A percentile compares a stretch with the other conserved stretches of the same genome.
Conservation (phyloP, 805 yeast species). For the Ogataea henricii region DNA sequence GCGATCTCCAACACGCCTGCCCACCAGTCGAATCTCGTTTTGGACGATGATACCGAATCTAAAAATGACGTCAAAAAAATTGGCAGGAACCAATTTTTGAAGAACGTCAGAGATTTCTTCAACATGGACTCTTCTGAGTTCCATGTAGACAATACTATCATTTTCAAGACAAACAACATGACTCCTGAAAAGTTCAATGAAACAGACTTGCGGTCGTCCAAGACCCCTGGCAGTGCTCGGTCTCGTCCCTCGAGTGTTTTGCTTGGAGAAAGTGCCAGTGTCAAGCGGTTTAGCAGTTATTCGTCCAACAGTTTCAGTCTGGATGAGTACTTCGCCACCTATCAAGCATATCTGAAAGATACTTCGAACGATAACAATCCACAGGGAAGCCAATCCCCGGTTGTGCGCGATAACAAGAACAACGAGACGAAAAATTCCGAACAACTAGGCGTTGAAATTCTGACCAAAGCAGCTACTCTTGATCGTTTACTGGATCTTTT, state of each 20-base stretch:
- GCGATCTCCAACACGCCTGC: conserved; percentile 20
- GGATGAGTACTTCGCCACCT: conserved; percentile 32
- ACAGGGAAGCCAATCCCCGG: not conserved
- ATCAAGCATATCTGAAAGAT: conserved; percentile 29
- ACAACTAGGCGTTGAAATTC: conserved; percentile 26
- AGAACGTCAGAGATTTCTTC: conserved; percentile 61
- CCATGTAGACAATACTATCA: conserved; percentile 54
- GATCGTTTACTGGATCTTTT: conserved; percentile 79
- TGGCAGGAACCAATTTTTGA: conserved; percentile 50
- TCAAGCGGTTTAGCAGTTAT: conserved; percentile 37
- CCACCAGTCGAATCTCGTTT: conserved; percentile 16
- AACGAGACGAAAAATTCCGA: conserved; percentile 6
- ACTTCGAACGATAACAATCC: conserved; percentile 2
- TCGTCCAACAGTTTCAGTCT: conserved; percentile 37
- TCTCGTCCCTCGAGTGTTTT: conserved; percentile 38
- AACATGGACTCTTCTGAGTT: conserved; percentile 61
- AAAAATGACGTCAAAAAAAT: conserved; percentile 11
- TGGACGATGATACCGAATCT: conserved; percentile 9
- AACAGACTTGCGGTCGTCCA: not conserved
- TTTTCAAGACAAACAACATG: conserved; percentile 56
- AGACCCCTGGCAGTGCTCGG: conserved; percentile 13
- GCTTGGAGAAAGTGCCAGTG: conserved; percentile 33
- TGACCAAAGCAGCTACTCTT: conserved; percentile 63
- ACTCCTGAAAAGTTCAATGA: not conserved
- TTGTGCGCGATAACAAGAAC: not conserved